Base-by-base conservation (phyloP, 139 green algal genomes). In the Chlamydomonas sp. region DNA sequence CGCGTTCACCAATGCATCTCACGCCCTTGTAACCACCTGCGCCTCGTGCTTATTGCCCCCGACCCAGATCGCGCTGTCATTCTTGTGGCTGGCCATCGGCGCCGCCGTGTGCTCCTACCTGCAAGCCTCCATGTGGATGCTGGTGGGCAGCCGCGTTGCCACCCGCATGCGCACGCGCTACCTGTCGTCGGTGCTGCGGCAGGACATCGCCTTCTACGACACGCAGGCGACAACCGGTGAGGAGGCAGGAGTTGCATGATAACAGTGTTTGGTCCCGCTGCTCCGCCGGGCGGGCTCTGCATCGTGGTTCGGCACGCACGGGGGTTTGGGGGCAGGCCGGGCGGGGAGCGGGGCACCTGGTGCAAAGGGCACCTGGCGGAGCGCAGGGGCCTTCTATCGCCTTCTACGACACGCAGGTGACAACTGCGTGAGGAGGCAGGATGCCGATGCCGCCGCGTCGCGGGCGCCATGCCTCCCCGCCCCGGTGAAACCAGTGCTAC, bases 131-230 rank as follows among this genome's bases (percentile, higher is more conserved):
- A 6, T 79, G 57, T 80, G 73, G 86, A 80, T 71, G 31, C 89
- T 79, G 78, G 92, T 81, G 58, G 91, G 92, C 84, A 89, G 89
- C 49, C 79, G 92, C 1, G 90, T 92, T 74, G 67, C 84, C 64
- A 92, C 90, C 76, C 79, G 90, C 49, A 62, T 91, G 63, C 89
- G 90, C 61, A 80, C 83, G 59, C 31, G 59, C 8, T 97, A 96
- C 89, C 88, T 97, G 60, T 1, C 31, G 3, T 82, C 94, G 1
- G 92, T 96, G 58, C 90, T 99, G 69, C 85, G 89, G 14, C 97
- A 99, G 93, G 96, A 99, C n/a, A 88, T 98, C 3, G 89, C 80
- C 1, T 99, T 95, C 91, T 99, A 97, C 80, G 97, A 99, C 82
- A 91, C 88, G 1, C 72, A 94, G 0, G 91, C 91, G 58, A 96